Base-by-base conservation (phyloP, 768 basidiomycete species). In the Tricholoma furcatifolium region DNA sequence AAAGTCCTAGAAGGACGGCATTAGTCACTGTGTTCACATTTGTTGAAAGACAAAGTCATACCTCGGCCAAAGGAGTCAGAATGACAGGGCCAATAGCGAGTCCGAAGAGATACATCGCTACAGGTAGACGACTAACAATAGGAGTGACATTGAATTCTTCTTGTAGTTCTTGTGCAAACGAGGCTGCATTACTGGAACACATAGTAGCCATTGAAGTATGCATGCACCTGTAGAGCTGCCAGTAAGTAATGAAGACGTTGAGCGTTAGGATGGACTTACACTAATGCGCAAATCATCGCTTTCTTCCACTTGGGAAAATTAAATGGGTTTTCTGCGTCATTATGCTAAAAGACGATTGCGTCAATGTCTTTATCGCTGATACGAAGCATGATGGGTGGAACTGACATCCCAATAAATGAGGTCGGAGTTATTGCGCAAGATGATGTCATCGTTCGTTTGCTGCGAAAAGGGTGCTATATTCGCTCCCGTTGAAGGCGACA, bases 31-130 rank as follows among this genome's bases (percentile, higher is more conserved):
- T 35, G n/a, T n/a, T n/a, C 2, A n/a, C 21, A 27, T 31, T 17
- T 43, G 10, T 10, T 2, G 14, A 39, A 46, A 3, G 17, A 11
- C 30, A 36, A 14, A 14, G 17, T 17, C 43, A 47, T 32, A 59
- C 62, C 55, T 62, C 62, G 1, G 59, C 62, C 18, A 62, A 21
- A 32, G 61, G 61, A 5, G 61, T 60, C 30, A 62, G 47, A n/a
- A 62, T 47, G 23, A 62, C 57, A 14, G 62, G 62, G 4, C 62
- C 62, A 14, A 62, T 27, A 0, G 59, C 55, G 39, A 59, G 43
- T 4, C 62, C 62, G 32, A 60, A 62, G 6, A 62, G 49, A 43
- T 60, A 62, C 21, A 62, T 53, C 11, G 62, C 62, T 8, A 60
- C 57, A 17, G 62, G 62, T 20, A 63, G 52, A 20, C 56, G 57